Percentiles rank a stretch among this genome's conserved stretches.
Conservation (phyloP, 2,329 filamentous ascomycete species). For the Simplicillium sp. region DNA sequence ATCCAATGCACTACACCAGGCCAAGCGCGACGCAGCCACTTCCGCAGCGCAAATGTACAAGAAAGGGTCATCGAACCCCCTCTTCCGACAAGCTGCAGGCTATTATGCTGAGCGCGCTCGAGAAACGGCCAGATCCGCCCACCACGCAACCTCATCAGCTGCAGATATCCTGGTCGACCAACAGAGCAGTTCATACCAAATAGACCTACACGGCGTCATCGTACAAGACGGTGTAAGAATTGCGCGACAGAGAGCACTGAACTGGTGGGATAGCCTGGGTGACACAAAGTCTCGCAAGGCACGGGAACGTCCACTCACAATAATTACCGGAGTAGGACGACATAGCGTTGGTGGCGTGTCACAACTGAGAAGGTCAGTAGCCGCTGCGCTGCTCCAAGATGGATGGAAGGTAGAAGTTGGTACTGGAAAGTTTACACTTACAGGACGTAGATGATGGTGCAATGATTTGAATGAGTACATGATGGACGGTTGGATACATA, state of each 20-base stretch:
- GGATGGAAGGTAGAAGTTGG: constrained; percentile 76
- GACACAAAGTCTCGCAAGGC: constrained; percentile 46
- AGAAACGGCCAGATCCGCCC: constrained; percentile 49
- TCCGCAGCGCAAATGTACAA: constrained; percentile 32
- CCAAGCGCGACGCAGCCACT: constrained; percentile 19
- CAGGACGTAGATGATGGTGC: constrained; percentile 36
- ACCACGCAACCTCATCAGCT: constrained; percentile 50
- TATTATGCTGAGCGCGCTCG: constrained; percentile 67
- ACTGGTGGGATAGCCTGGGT: constrained; percentile 70
- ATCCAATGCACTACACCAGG: constrained; percentile 17
- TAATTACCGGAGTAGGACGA: constrained; percentile 72
- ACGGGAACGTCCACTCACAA: constrained; percentile 48
- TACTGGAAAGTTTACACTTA: constrained; percentile 62
- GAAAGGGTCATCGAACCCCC: constrained; percentile 54
- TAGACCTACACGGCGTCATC: constrained; percentile 78
- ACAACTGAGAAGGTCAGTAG: constrained; percentile 71
- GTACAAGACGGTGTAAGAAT: constrained; percentile 78
- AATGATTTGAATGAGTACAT: not conserved
- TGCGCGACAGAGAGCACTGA: constrained; percentile 52
- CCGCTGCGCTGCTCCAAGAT: constrained; percentile 60
- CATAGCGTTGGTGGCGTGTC: constrained; percentile 72
- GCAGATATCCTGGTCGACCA: constrained; percentile 61
- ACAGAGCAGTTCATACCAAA: constrained; percentile 49
- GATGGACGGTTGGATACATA: not conserved
- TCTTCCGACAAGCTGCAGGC: constrained; percentile 66